These are phyloP conservation scores for Ophiocordyceps camponoti-saundersi DNA, from an alignment of 2,329 filamentous ascomycete species.

Conservation along the genomic window DNA sequence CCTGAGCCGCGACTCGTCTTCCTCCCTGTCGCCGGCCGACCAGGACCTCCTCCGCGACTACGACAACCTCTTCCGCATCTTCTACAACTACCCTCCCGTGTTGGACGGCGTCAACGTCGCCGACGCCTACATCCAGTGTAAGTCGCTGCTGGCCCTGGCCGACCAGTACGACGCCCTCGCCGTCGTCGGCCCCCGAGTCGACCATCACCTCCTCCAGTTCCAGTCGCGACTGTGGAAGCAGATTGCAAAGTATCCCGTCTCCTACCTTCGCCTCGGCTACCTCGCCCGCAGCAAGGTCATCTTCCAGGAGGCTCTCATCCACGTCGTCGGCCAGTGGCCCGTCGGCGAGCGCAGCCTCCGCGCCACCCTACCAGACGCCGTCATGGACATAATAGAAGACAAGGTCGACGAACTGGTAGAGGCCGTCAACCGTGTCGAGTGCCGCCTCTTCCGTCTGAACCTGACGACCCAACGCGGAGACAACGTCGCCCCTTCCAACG, in stretches of 20 bases:
- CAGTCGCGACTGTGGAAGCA: conserved; percentile 86
- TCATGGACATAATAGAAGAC: conserved; percentile 83
- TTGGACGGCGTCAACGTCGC: conserved; percentile 81
- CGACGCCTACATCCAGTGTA: conserved; percentile 85
- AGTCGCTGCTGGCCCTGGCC: conserved; percentile 72
- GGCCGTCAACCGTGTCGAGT: conserved; percentile 61
- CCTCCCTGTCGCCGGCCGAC: conserved; percentile 36
- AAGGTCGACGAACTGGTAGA: conserved; percentile 88
- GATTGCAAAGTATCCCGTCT: conserved; percentile 89
- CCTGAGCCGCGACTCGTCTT: conserved; percentile 31
- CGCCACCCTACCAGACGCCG: conserved; percentile 51
- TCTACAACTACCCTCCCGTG: conserved; percentile 79
- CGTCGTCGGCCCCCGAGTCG: conserved; percentile 76
- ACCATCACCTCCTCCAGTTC: conserved; percentile 87
- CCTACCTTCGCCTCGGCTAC: conserved; percentile 79
- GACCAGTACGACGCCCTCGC: conserved; percentile 86
- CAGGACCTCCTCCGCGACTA: conserved; percentile 78
- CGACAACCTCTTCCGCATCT: conserved; percentile 86
- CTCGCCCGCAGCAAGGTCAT: conserved; percentile 70
- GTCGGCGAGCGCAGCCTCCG: conserved; percentile 61
- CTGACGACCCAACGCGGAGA: conserved; percentile 68
- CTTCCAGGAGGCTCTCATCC: conserved; percentile 75
- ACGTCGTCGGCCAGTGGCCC: conserved; percentile 92
- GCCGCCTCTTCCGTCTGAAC: conserved; percentile 64
- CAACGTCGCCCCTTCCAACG: conserved; percentile 60